Evolutionary conservation across 2,329 filamentous ascomycete species (phyloP), one percentile per base, ranked within the genome.

Genomic region (Akanthomyces lecanii): DNA sequence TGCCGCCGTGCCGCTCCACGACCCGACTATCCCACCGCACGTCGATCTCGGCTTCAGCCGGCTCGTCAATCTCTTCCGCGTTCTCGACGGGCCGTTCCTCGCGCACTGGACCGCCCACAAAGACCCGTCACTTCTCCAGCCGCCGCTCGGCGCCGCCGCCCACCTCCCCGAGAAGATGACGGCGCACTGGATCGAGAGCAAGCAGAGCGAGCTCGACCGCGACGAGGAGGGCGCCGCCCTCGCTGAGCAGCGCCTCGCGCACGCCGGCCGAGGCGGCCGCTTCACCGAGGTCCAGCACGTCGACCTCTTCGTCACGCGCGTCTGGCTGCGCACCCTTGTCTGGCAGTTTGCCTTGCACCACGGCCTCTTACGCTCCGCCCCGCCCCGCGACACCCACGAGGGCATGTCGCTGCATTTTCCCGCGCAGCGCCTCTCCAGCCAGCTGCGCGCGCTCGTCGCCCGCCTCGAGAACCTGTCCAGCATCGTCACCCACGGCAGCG

Each of bases 401-500:
- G 76, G 75, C 5, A 63, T 78, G 33, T 77, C 74, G 0, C 68
- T 78, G 1, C 74, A 76, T 53, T 78, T 78, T 48, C 77, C 76
- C 3, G 76, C 72, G 0, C 71, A 73, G 21, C 71, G 76, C 6
- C 70, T 79, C 16, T 77, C 76, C 11, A 67, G 69, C 4, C 74
- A 79, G 67, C 71, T 79, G 4, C 75, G 76, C 45, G 71, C 66
- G 44, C 71, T 79, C 16, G 74, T 78, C 18, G 68, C 68, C 51
- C 71, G 71, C 2, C 67, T 78, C 1, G 69, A 71, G 5, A 76
- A 71, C 63, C 70, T 74, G 21, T 71, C 73, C 44, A 80, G 79
- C 60, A 79, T 86, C 63, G 79, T 79, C 33, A 79, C 83, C 5
- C 82, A 86, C 66, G 83, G 84, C 8, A 81, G 77, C 44, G 81